These are phyloP conservation scores for Chlamydomonas sp. DNA, from an alignment of 139 green algal genomes.

Conservation along the genomic window DNA sequence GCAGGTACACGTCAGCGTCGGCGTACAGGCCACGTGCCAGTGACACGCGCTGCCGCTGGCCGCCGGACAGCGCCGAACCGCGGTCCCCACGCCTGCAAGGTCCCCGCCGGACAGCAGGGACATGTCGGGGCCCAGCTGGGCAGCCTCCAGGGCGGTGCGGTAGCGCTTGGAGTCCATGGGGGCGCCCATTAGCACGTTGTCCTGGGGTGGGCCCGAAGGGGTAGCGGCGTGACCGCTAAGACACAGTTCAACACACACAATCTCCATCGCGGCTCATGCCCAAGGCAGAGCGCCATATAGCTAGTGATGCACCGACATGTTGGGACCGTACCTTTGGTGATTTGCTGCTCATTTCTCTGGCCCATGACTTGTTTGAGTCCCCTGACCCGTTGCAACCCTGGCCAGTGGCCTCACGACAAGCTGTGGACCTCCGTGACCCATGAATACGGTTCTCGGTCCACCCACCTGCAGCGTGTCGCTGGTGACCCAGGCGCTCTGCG, in stretches of 20 bases:
- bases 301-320: too few species aligned
- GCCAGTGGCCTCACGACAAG: too few species aligned
- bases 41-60: conserved; percentile 89
- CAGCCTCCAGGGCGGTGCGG: conserved; percentile 43
- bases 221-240: too few species aligned
- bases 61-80: conserved; percentile 91
- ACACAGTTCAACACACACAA: too few species aligned
- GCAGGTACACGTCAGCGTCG: conserved; percentile 89
- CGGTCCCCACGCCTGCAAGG: conserved; percentile 94
- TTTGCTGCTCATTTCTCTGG: too few species aligned
- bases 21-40: conserved; percentile 82
- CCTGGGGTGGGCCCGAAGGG: neutral
- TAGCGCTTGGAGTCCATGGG: conserved; percentile 56
- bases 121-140: conserved; percentile 74
- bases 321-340: too few species aligned
- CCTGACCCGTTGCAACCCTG: too few species aligned
- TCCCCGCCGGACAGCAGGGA: conserved; percentile 81
- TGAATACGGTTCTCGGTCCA: too few species aligned
- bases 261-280: too few species aligned
- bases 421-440: too few species aligned
- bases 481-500: conserved; percentile 92
- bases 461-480: conserved; percentile 82
- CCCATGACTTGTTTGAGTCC: too few species aligned
- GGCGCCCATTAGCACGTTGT: conserved; percentile 82
- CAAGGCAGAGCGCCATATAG: too few species aligned